A percentile compares a stretch with the other conserved stretches of the same genome.
These are phyloP conservation scores for Termitomyces eurrhizus DNA, from an alignment of 768 basidiomycete species.

Conservation along the genomic window DNA sequence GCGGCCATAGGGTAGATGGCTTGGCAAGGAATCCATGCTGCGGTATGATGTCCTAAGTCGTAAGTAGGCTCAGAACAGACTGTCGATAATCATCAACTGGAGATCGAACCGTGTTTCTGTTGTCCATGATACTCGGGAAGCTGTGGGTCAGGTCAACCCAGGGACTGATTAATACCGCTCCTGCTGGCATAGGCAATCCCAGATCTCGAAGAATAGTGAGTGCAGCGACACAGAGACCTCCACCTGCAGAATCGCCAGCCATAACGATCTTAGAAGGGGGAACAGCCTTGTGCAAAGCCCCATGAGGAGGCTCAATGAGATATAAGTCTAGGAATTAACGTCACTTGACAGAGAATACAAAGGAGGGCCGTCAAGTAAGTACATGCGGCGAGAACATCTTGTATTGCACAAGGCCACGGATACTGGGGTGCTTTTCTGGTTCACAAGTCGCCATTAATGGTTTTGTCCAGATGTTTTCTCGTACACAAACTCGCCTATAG, in stretches of 20 bases:
- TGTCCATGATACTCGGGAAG: constrained; percentile 66
- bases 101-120: background rate
- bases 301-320: background rate
- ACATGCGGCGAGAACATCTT: constrained; percentile 77
- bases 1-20: constrained; percentile 56
- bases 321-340: background rate
- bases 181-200: constrained; percentile 66
- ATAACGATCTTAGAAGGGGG: background rate
- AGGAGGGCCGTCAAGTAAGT: constrained; percentile 25
- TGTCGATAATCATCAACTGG: background rate
- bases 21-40: constrained; percentile 58
- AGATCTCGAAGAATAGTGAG: constrained; percentile 62
- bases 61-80: background rate
- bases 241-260: background rate
- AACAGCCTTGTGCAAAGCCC: background rate
- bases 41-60: constrained; percentile 61
- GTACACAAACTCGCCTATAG: background rate
- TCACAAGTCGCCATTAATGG: background rate
- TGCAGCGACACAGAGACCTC: background rate
- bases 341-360: background rate
- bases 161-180: constrained; percentile 74
- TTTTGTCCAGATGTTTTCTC: too few species aligned
- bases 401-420: constrained; percentile 75
- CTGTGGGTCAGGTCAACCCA: constrained; percentile 87
- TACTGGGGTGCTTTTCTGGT: constrained; percentile 77